A percentile compares a stretch with the other conserved stretches of the same genome.
These are phyloP conservation scores for Camelina neglecta DNA, from an alignment of 345 rosid species.

Conservation along the genomic window DNA sequence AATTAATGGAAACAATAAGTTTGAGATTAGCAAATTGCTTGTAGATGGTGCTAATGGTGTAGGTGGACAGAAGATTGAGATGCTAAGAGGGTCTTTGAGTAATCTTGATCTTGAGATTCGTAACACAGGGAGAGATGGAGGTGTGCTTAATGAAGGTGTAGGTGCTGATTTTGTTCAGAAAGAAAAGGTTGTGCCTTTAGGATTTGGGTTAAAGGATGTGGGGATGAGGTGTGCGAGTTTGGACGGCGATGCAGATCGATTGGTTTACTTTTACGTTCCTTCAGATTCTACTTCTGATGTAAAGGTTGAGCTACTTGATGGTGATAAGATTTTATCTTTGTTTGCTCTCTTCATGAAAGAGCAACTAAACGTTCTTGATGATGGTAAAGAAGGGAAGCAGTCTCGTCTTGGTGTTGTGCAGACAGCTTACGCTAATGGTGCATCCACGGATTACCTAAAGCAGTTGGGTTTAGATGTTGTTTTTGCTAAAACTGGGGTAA, in stretches of 20 bases:
- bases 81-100: constrained; percentile 55
- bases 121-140: constrained; percentile 73
- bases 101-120: constrained; percentile 69
- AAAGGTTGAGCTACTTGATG: constrained; percentile 77
- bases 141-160: constrained; percentile 84
- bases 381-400: constrained; percentile 43
- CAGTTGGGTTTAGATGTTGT: constrained; percentile 70
- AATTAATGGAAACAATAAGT: constrained; percentile 23
- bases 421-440: constrained; percentile 98
- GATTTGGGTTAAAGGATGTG: constrained; percentile 60
- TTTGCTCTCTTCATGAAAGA: constrained; percentile 84
- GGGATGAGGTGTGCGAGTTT: constrained; percentile 90
- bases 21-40: constrained; percentile 51
- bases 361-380: constrained; percentile 59
- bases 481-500: constrained; percentile 87
- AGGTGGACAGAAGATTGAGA: constrained; percentile 78
- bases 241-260: constrained; percentile 97
- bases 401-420: constrained; percentile 80
- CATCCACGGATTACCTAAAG: constrained; percentile 77
- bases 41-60: constrained; percentile 97
- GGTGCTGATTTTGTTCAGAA: constrained; percentile 99
- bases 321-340: constrained; percentile 88
- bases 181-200: constrained; percentile 78
- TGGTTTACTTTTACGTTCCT: constrained; percentile 69
- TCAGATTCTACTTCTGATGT: constrained; percentile 33